A percentile compares a stretch with the other conserved stretches of the same genome.
Evolutionary conservation across 2,329 filamentous ascomycete genomes (phyloP).

Genomic region (Colletotrichum sp.): DNA sequence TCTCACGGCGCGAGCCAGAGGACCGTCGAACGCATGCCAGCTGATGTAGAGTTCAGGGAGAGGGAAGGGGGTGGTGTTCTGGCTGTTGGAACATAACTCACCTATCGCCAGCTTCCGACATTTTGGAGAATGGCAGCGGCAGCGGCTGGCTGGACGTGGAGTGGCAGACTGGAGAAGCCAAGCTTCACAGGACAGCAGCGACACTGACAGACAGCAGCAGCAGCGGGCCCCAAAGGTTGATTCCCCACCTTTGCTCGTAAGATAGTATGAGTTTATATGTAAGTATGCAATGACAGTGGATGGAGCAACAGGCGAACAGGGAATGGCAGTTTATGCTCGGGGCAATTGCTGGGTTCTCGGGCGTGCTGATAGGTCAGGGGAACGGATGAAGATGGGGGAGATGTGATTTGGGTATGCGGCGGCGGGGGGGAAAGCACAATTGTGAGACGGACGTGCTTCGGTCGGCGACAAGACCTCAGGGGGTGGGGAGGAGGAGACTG

Average conservation of each 20-base stretch:
- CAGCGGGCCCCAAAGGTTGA: constrained; percentile 9
- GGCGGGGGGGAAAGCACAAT: not conserved
- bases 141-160: not conserved
- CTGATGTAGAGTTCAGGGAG: not conserved
- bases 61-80: not conserved
- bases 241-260: constrained; percentile 15
- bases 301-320: constrained; percentile 10
- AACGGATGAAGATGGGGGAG: not conserved
- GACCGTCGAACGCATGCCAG: not conserved
- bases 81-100: constrained; percentile 25
- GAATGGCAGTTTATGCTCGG: constrained; percentile 12
- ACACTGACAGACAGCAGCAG: not conserved
- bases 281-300: not conserved
- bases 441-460: constrained; percentile 6
- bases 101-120: constrained; percentile 42
- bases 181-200: not conserved
- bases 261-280: constrained; percentile 20
- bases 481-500: not conserved
- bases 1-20: not conserved
- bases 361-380: constrained; percentile 3
- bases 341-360: not conserved
- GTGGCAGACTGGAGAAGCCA: not conserved
- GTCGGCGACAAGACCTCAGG: not conserved
- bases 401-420: not conserved
- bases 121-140: constrained; percentile 23